Evolutionary conservation across 169 alveolate species (phyloP), one percentile per base, ranked within the genome.

Genomic region (Cryptosporidium sp.): DNA sequence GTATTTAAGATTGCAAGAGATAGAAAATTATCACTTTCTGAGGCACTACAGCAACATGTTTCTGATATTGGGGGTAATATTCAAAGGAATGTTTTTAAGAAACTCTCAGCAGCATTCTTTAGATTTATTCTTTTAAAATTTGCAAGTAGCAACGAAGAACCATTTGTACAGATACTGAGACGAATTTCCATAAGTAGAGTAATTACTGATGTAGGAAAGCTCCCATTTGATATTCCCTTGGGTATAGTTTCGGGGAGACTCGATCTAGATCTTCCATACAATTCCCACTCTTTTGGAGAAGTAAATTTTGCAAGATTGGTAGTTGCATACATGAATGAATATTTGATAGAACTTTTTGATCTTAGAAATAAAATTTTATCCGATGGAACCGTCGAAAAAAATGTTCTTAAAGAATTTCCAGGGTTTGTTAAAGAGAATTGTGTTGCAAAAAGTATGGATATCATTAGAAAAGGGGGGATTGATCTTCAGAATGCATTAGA

Each of bases 191-290:
- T 31, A 26, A 60, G 39, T 60, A 80, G 89, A 42, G 65, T 80
- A 29, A 42, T 80, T 18, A 80, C 89, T 37, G 89, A 80, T 65
- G 42, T 0, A 65, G 75, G 69, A 29, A 16, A 62, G 6, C 69
- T 80, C 1, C 89, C 89, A 2, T 80, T 80, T 62, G 89, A 80
- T 67, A 80, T 80, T 35, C 89, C 89, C 12, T 37, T 80, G 42
- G 89, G 89, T 10, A 10, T 80, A 37, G 89, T 80, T 61, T 21
- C 89, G 1, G 89, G 89, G 53, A 80, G 0, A 4, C 23, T 80
- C 10, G 68, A 80, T 29, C 26, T 12, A 21, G 56, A 23, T 26
- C 39, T 35, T 18, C 89, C 89, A 33, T 80, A 80, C 33, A 80
- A 80, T 53, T 62, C 69, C 16, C 48, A 31, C 18, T 62, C 80